Evolutionary conservation across 208 protist genomes (phyloP), one percentile per base, ranked within the genome.

Genomic region (Acanthamoeba royreba): DNA sequence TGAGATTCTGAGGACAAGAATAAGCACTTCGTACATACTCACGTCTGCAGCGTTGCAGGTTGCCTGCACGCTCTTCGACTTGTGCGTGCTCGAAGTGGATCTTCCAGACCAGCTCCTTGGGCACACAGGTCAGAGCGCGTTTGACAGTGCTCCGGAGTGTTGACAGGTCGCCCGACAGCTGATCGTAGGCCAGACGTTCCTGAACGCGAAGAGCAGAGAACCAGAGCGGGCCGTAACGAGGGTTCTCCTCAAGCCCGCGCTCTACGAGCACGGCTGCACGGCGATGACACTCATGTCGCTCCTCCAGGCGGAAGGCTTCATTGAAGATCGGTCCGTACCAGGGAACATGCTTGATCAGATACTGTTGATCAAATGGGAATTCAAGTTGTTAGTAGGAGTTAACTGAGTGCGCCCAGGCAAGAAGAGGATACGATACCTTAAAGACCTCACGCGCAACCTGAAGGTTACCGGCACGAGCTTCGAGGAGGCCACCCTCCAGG

Each of bases 11-110:
- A 7, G 96, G 95, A 53, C 96, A 96, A 1, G 77, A n/a, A n/a
- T 95, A 69, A 0, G 96, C 96, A 53, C 94, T 92, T 15, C 93
- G 90, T 8, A 94, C 94, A 86, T 97, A 98, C 17, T 94, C 94
- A 31, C 66, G 89, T 35, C 97, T n/a, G 31, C 93, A 28, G 8
- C 83, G 35, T 3, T 93, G 49, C 0, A 97, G 74, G 83, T 97
- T 85, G 33, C 74, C 93, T 4, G 96, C 93, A 19, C 97, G 74
- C 74, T 98, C 97, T 74, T 98, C 97, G 19, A 97, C 77, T 87
- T 98, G 97, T 4, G 97, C 97, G 0, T 49, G 52, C 93, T 98
- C 97, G 72, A 98, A 98, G 87, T 96, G 95, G n/a, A 98, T 94
- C 95, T 98, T 98, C 97, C 97, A 98, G 22, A 97, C 96, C 0